Percentiles rank a stretch among this genome's conserved stretches.
phyloP scores from a whole-genome alignment of 441 rosid species.

The Eutrema salsugineum region DNA sequence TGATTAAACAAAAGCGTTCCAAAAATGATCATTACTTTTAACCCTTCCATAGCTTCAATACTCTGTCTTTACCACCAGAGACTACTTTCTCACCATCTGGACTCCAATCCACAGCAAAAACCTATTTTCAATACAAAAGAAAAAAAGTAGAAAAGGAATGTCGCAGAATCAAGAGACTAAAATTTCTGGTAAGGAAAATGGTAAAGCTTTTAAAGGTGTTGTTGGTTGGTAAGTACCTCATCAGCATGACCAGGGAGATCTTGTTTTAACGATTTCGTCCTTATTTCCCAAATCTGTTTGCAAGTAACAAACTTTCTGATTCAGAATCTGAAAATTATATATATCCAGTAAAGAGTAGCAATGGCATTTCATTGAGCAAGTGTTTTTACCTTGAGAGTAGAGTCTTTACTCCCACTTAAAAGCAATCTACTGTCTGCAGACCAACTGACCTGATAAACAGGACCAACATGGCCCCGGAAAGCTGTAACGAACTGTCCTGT shows the following conservation, averaged over 20 bases:
- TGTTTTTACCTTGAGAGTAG: constrained; percentile 80
- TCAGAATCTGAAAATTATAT: neutral
- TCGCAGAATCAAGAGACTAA: no score
- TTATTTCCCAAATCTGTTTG: constrained; percentile 80
- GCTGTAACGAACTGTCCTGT: constrained; percentile 89
- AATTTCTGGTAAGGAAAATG: neutral
- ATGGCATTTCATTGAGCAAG: neutral
- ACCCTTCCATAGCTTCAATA: constrained; percentile 93
- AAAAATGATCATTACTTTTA: constrained; percentile 24
- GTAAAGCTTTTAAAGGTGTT: neutral
- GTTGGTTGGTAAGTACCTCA: constrained; percentile 49
- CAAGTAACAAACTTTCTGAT: neutral
- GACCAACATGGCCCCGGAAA: constrained; percentile 94
- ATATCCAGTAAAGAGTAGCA: constrained; percentile 3
- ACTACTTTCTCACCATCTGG: constrained; percentile 99
- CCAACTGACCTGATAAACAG: constrained; percentile 99
- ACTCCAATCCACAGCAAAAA: constrained; percentile 97
- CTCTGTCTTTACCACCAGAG: constrained; percentile 92
- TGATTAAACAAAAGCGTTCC: neutral
- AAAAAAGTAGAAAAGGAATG: no score
- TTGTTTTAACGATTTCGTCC: constrained; percentile 75
- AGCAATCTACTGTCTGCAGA: constrained; percentile 98
- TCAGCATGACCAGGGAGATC: constrained; percentile 98
- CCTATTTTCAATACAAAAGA: constrained; percentile 31
- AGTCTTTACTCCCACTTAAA: constrained; percentile 96